Base-by-base conservation (phyloP, 2,329 filamentous ascomycete species). In the Teratosphaeria destructans region DNA sequence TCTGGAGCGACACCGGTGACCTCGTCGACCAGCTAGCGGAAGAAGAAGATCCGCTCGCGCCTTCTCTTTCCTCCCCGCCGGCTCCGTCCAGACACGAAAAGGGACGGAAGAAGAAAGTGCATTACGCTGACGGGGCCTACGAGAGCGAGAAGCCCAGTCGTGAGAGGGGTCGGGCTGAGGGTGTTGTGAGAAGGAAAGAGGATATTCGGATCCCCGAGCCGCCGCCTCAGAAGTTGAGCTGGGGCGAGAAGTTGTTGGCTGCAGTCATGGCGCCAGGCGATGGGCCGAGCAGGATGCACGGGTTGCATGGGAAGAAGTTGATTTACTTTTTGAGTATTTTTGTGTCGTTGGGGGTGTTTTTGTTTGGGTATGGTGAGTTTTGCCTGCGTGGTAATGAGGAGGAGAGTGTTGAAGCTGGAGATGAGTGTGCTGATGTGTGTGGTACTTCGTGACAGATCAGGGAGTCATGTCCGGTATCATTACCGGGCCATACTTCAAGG, bases 1-100 rank as follows among this genome's bases (percentile, higher is more conserved):
- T 89, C 68, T 96, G 90, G 91, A 92, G 89, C 72, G 91, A 96
- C 75, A 96, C 93, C 53, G 93, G 91, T 71, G 94, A 97, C 76
- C 84, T 97, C 69, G 90, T 90, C 70, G 93, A 96, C 78, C 93
- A 95, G 81, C 81, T 92, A 68, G 88, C 84, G 70, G 87, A 89
- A 79, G 85, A 86, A 70, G 85, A 93, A 76, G 90, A 96, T 73
- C 89, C 90, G 61, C 81, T 95, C 66, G 85, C 84, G 67, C 83
- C 47, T 7, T 19, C 43, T 7, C 10, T 8, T 49, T 49, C 43
- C 19, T 49, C 43, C 19, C n/a, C 43, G 16, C 43, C 43, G 43
- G 29, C 29, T 32, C 6, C 19, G n/a, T 19, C n/a, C n/a, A n/a
- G 85, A 67, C 52, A 53, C 14, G n/a, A 59, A 29, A 57, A 61